Base-by-base conservation (phyloP, 2,329 filamentous ascomycete genomes). In the Ceratocystis albifundus region DNA sequence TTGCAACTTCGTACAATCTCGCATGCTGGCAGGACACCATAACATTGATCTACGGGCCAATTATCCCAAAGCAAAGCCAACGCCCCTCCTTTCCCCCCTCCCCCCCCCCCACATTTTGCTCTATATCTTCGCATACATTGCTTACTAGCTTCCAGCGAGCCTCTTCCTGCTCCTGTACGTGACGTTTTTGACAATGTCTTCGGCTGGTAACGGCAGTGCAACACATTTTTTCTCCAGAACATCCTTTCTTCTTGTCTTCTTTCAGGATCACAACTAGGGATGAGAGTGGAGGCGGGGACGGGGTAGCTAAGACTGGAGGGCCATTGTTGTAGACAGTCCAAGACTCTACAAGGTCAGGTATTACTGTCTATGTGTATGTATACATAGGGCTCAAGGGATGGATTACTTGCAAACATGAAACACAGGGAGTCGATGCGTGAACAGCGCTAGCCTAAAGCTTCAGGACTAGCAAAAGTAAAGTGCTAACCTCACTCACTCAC, bases 321-420 rank as follows among this genome's bases (percentile, higher is more conserved):
- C 12, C 48, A 50, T 50, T 50, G n/a, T 50, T 50, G 48, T 8
- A 22, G 48, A 50, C 48, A 50, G 48, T 20, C 4, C 12, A 12
- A 12, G 36, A 41, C 10, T 41, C 36, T 4, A 15, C 15, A 41
- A 41, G 36, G 10, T 41, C 1, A 3, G 0, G 12, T 12, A 41
- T 15, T 15, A 41, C 8, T 4, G 15, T 36, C 28, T 20, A 17
- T n/a, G 32, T 59, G 55, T 59, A 59, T 59, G 8, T 59, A 59
- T 59, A 59, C 55, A 36, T 20, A 36, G n/a, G 55, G 28, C 7
- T 59, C 55, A 59, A 59, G 28, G 55, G 55, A 59, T 59, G 55
- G 30, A 15, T 8, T 41, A 41, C n/a, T n/a, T 3, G 55, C 15
- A 30, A 36, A 59, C 32, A 30, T 32, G 55, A 59, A 59, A 59